A percentile compares a stretch with the other conserved stretches of the same genome.
phyloP scores from a whole-genome alignment of 345 rosid genomes.

The Xanthoceras sorbifolium region DNA sequence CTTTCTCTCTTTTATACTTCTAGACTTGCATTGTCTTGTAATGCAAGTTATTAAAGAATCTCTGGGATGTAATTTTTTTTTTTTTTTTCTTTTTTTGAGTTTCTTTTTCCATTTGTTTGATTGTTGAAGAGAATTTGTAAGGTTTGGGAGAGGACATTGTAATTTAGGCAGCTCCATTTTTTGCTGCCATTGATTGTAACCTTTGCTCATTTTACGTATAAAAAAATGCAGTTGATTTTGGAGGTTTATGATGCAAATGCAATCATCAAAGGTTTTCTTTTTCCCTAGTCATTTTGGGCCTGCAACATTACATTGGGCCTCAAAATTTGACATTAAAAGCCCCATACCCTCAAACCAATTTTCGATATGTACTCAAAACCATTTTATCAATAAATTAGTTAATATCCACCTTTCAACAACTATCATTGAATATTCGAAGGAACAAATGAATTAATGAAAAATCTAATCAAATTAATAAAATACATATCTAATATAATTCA shows the following conservation, averaged over 20 bases:
- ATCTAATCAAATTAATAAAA: no score
- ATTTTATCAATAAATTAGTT: no score
- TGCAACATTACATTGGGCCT: background rate
- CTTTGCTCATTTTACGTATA: conserved; percentile 11
- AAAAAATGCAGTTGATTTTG: background rate
- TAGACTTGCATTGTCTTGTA: background rate
- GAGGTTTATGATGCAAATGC: no score
- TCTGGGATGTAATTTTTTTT: conserved; percentile 14
- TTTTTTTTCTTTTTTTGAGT: background rate
- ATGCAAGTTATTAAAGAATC: conserved; percentile 4
- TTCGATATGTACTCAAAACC: no score
- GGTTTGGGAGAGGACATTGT: conserved; percentile 6
- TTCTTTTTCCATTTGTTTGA: conserved; percentile 12
- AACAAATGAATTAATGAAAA: no score
- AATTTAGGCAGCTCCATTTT: background rate
- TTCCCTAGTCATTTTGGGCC: no score
- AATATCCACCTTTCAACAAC: no score
- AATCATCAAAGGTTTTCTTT: no score
- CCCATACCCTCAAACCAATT: no score
- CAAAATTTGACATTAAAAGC: no score
- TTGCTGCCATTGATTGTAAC: conserved; percentile 14
- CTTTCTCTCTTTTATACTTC: background rate
- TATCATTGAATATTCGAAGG: no score
- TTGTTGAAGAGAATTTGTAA: conserved; percentile 15
- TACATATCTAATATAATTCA: no score